Conservation (phyloP, 106 monocot genomes). For the Cymbidium sinense region DNA sequence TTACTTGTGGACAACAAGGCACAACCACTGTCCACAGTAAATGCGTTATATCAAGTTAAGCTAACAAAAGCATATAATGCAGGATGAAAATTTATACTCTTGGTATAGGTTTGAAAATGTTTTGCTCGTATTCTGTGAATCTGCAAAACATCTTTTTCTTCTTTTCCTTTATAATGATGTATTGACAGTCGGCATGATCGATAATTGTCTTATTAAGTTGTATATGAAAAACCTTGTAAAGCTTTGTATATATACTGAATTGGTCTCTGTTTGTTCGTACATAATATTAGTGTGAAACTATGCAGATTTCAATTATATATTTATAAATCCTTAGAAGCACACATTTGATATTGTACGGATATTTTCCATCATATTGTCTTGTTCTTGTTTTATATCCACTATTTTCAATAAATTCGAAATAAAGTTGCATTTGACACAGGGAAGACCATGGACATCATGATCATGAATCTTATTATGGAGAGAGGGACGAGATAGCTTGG, state of each 20-base stretch:
- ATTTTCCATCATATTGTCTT: neutral
- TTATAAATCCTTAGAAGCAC: neutral
- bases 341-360: neutral
- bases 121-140: neutral
- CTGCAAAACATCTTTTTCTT: neutral
- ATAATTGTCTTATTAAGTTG: neutral
- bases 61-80: too few relatives aligned
- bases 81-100: too few relatives aligned
- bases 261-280: neutral
- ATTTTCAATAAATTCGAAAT: slow-evolving; percentile 5
- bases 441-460: slow-evolving; percentile 89
- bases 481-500: slow-evolving; percentile 85
- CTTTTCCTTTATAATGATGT: too few relatives aligned
- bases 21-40: too few relatives aligned
- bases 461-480: slow-evolving; percentile 93
- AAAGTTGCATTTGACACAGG: slow-evolving; percentile 30
- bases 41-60: too few relatives aligned
- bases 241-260: neutral
- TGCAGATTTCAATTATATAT: neutral
- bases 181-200: neutral
- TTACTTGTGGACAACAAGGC: too few relatives aligned
- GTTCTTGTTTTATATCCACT: neutral
- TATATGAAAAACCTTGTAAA: neutral
- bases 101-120: neutral
- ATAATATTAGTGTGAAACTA: neutral